Evolutionary conservation across 176 grass and related monocot species (phyloP), one percentile per base, ranked within the genome.

Genomic region (Eragrostis nindensis): DNA sequence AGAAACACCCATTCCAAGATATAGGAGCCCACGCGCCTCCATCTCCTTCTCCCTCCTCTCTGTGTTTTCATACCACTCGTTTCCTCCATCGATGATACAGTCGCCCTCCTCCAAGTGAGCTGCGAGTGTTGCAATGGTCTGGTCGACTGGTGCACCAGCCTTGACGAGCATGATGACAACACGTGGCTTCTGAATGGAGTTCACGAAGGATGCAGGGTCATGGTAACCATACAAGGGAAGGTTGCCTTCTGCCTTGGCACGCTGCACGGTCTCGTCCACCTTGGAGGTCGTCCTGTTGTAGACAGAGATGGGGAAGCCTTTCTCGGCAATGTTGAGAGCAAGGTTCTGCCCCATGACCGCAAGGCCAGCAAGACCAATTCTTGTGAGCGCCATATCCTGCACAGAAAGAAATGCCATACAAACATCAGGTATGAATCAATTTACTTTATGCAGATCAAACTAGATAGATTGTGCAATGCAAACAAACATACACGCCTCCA

Each of bases 321-420:
- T 94, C 65, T 94, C 89, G 0, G 92, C 92, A 3, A 94, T 94
- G 70, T 94, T 94, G 22, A 94, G 69, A 78, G 92, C 88, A 50
- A 94, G 88, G 88, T 94, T 94, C 84, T 94, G 92, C 44, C 91
- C 91, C 91, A 94, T 94, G 62, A 94, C 91, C 0, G 91, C 91
- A 11, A 91, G 85, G 53, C 91, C 91, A 2, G 85, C 88, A 19
- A 94, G 88, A 52, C 91, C 91, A 17, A 94, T 86, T 83, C 91
- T 88, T 0, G 91, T 88, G 45, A 87, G 84, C 74, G 84, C 71
- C 81, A 89, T 89, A 49, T 85, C 42, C 73, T 73, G 22, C 56
- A 60, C n/a, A 60, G 56, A 60, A 60, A 60, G 22, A 60, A 60
- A 60, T 12, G 22, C n/a, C 25, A 22, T 25, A 7, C 56, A 60